These are phyloP conservation scores for Boeremia lycopersici DNA, from an alignment of 2,329 filamentous ascomycete species.

Conservation along the genomic window DNA sequence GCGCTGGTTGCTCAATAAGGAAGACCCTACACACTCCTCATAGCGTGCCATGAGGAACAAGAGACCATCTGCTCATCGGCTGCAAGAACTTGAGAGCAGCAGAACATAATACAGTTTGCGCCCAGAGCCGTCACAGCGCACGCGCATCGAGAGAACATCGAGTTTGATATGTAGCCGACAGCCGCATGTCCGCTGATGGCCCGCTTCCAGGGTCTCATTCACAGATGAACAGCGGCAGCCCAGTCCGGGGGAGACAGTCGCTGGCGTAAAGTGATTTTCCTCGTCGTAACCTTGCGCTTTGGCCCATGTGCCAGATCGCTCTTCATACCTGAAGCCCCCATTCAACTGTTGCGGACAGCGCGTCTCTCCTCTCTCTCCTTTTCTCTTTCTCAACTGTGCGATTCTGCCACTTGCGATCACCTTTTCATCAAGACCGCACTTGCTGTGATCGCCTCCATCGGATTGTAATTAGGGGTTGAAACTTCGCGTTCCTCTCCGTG, in stretches of 20 bases:
- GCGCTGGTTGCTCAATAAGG: constrained; percentile 19
- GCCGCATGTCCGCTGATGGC: constrained; percentile 5
- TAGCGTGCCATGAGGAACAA: constrained; percentile 12
- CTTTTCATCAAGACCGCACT: constrained; percentile 34
- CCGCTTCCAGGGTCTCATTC: constrained; percentile 21
- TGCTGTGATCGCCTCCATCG: constrained; percentile 36
- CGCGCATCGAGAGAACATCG: not conserved
- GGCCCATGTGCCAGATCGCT: constrained; percentile 43
- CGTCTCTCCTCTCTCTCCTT: constrained; percentile 31
- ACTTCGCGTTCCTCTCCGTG: constrained; percentile 39
- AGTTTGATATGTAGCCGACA: constrained; percentile 20
- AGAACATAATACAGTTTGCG: not conserved
- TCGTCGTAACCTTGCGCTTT: constrained; percentile 44
- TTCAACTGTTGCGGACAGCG: constrained; percentile 28
- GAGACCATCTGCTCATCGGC: not conserved
- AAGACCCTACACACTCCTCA: constrained; percentile 18
- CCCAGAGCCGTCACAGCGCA: not conserved
- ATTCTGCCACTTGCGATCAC: constrained; percentile 19
- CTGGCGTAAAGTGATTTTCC: constrained; percentile 41
- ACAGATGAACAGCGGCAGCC: constrained; percentile 24
- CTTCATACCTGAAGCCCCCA: constrained; percentile 41
- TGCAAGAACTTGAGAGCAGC: not conserved
- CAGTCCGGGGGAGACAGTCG: constrained; percentile 19
- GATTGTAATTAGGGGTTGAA: constrained; percentile 27
- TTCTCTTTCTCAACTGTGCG: constrained; percentile 32